phyloP scores from a whole-genome alignment of 306 rosid species.

The Castanopsis chinensis region DNA sequence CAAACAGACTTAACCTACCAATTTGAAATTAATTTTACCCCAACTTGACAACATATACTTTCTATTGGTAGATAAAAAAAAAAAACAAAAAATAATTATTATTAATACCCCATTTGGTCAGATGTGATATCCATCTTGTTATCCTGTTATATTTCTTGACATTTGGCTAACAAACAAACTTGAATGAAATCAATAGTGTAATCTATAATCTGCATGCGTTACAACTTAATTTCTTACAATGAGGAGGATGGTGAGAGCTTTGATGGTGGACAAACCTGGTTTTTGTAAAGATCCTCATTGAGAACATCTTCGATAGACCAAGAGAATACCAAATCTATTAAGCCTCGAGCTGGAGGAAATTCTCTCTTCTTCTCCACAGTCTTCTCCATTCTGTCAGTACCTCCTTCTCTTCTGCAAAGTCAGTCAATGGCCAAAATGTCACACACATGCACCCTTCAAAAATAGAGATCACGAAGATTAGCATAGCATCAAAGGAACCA shows the following conservation, averaged over 20 bases:
- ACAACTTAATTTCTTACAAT: too few species aligned
- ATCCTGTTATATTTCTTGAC: neutral
- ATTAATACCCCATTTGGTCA: neutral
- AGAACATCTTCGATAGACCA: conserved; percentile 39
- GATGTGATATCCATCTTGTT: neutral
- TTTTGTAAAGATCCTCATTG: conserved; percentile 6
- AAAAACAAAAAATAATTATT: neutral
- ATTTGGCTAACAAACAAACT: neutral
- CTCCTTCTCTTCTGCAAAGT: too few species aligned
- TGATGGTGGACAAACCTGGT: conserved; percentile 18
- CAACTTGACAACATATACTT: too few species aligned
- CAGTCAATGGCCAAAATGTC: neutral
- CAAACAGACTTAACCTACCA: too few species aligned
- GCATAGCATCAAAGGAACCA: neutral
- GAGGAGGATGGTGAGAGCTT: neutral
- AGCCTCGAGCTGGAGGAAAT: neutral
- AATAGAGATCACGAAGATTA: neutral
- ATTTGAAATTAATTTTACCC: too few species aligned
- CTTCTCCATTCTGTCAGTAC: neutral
- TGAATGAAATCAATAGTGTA: neutral
- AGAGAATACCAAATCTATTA: conserved; percentile 28
- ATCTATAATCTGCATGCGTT: too few species aligned
- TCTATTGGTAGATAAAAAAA: too few species aligned
- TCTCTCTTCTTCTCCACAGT: too few species aligned
- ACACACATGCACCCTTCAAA: neutral